phyloP scores from a whole-genome alignment of 192 early-diverging fungal species.

The Umbelopsis vinacea region DNA sequence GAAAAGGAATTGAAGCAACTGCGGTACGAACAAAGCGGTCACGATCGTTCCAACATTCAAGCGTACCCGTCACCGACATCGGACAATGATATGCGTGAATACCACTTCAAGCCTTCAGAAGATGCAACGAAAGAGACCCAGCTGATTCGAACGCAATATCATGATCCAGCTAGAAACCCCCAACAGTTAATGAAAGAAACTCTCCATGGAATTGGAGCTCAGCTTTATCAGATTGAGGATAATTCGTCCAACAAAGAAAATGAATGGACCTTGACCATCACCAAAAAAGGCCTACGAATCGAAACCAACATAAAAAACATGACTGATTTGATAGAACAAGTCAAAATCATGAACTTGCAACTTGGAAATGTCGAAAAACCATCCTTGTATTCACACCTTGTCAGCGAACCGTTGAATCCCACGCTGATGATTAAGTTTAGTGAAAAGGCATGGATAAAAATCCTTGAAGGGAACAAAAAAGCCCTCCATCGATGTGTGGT shows the following conservation, averaged over 20 bases:
- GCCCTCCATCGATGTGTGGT: conserved; percentile 10
- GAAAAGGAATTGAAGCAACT: background rate
- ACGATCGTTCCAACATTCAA: background rate
- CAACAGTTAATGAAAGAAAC: background rate
- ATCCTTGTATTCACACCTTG: background rate
- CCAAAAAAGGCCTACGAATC: background rate
- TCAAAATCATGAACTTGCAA: background rate
- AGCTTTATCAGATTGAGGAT: conserved; percentile 11
- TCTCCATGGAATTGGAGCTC: background rate
- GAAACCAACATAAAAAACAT: conserved; percentile 1
- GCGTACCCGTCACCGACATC: background rate
- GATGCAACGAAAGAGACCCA: background rate
- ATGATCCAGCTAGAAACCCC: background rate
- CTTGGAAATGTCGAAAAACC: background rate
- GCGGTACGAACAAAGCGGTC: background rate
- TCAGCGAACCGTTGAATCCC: background rate
- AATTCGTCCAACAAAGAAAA: background rate
- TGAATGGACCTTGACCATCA: conserved; percentile 1
- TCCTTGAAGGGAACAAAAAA: conserved; percentile 4
- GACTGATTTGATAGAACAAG: background rate
- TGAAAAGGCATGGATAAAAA: conserved; percentile 6
- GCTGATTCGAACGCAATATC: background rate
- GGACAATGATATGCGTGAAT: background rate
- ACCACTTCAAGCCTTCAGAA: background rate
- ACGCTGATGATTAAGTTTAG: background rate